Conservation (phyloP, 495 filamentous ascomycete species). For the Lasiosphaeriaceae sp. region DNA sequence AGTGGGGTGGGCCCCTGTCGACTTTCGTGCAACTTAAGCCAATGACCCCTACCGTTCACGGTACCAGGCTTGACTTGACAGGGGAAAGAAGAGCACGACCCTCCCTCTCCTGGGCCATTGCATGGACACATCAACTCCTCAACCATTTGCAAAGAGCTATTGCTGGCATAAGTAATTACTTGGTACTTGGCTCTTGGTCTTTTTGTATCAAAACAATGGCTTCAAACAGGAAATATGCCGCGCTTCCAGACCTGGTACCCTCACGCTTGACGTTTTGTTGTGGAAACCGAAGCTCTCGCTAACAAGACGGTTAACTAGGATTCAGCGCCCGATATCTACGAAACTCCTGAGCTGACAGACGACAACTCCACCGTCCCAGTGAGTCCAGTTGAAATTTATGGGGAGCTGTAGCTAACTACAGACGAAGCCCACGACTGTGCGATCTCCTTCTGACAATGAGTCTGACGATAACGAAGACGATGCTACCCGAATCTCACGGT, state of each 20-base stretch:
- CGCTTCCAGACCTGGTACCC: conserved; percentile 75
- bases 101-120: not conserved
- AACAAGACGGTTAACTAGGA: conserved; percentile 52
- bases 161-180: too few relatives aligned
- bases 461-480: conserved; percentile 60
- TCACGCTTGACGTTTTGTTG: not conserved
- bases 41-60: not conserved
- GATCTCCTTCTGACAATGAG: conserved; percentile 62
- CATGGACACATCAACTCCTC: not conserved
- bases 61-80: not conserved
- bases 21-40: not conserved
- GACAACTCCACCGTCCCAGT: conserved; percentile 82
- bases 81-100: not conserved
- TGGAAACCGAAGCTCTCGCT: conserved; percentile 12
- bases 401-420: conserved; percentile 17
- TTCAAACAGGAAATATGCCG: conserved; percentile 70
- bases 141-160: not conserved
- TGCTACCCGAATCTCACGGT: conserved; percentile 66
- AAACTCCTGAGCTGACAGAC: conserved; percentile 86
- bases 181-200: not conserved
- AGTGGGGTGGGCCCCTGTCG: not conserved
- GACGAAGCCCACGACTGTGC: conserved; percentile 57
- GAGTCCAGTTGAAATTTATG: conserved; percentile 15
- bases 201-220: conserved; percentile 36
- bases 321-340: conserved; percentile 88